Base-by-base conservation (phyloP, 805 yeast genomes). In the Isabelozyma heimii region DNA sequence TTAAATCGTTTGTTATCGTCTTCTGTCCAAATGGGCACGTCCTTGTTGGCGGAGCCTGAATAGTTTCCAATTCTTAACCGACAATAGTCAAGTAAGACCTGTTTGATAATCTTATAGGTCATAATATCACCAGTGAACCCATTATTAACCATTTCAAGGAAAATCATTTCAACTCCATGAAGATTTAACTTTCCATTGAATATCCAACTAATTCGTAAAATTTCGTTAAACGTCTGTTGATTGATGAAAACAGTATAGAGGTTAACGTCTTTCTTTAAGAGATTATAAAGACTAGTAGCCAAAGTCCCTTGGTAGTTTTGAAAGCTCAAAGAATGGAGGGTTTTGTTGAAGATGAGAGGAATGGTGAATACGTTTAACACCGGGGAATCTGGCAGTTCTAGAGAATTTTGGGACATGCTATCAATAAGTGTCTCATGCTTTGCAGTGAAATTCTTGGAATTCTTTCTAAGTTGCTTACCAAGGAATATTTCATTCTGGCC, bases 201-300 rank as follows among this genome's bases (percentile, higher is more conserved):
- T 1, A 72, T 58, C 77, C 77, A 72, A 44, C 60, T 57, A 15
- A 64, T 55, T 45, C 66, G 61, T 41, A 73, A 52, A 5, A 73
- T 57, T 51, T 72, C 72, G 51, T 73, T 73, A 52, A 69, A 73
- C 2, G 77, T 73, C 15, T 61, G 67, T 54, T 73, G 77, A 55
- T 70, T 70, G 56, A 76, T 70, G 9, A 62, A 55, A 2, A 67
- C 55, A 8, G 73, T 60, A 55, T 70, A 70, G 20, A 70, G 51
- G 12, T 56, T 54, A 35, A 72, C 49, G 50, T 73, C 70, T 15
- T 54, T 59, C 52, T 71, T 71, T 27, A 70, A 56, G 39, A 55
- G 37, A 51, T 73, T 70, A 59, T 70, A 73, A 38, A 73, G 46
- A 1, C 72, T 57, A 42, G 70, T 52, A 1, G 75, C 67, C 51